These are phyloP conservation scores for Aspergillus tanneri DNA, from an alignment of 2,329 filamentous ascomycete genomes.

Conservation along the genomic window DNA sequence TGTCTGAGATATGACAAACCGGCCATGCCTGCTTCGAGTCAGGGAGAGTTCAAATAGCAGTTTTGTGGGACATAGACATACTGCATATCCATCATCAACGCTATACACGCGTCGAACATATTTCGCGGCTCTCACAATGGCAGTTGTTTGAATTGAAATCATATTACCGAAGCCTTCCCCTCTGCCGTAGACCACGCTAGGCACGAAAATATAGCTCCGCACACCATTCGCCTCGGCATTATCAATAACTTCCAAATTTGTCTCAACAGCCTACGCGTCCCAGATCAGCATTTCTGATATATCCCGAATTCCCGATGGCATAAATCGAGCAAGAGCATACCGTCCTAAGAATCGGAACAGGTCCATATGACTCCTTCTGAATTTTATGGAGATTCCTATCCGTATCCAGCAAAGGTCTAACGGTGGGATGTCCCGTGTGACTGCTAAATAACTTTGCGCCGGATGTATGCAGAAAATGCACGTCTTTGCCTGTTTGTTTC, in stretches of 20 bases:
- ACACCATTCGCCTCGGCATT: slow-evolving; percentile 45
- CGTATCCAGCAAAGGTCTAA: slow-evolving; percentile 45
- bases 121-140: slow-evolving; percentile 49
- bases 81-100: slow-evolving; percentile 41
- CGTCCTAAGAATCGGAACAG: no score
- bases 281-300: neutral
- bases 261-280: slow-evolving; percentile 36
- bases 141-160: slow-evolving; percentile 54
- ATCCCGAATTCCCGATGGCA: no score
- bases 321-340: no score
- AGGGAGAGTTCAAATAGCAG: neutral
- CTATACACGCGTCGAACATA: slow-evolving; percentile 43
- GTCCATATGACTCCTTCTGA: slow-evolving; percentile 40
- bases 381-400: slow-evolving; percentile 46
- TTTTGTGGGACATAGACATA: slow-evolving; percentile 20
- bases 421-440: slow-evolving; percentile 46
- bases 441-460: slow-evolving; percentile 56
- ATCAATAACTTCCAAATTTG: slow-evolving; percentile 49
- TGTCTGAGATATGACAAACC: slow-evolving; percentile 54
- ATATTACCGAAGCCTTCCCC: slow-evolving; percentile 53
- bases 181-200: slow-evolving; percentile 55
- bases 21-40: slow-evolving; percentile 48
- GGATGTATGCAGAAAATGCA: slow-evolving; percentile 54
- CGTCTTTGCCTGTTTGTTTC: slow-evolving; percentile 39
- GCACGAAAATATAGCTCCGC: slow-evolving; percentile 53